These are phyloP conservation scores for Coemansia sp. DNA, from an alignment of 192 early-diverging fungal species.

Conservation along the genomic window DNA sequence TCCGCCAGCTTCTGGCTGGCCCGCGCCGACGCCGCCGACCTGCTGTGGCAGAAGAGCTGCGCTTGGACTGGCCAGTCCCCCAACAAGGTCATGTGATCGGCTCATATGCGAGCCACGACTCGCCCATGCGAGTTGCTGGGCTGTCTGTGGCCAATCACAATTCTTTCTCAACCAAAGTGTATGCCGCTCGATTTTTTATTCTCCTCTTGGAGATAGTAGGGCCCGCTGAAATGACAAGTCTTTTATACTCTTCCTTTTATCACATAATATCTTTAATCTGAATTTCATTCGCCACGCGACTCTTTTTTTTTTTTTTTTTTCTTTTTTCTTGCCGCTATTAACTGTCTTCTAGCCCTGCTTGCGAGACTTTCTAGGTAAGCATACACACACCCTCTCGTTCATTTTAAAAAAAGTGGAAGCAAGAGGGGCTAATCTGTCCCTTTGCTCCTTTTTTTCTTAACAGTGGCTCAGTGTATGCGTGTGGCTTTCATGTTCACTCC, in stretches of 20 bases:
- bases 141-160: not conserved
- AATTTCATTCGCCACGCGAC: not conserved
- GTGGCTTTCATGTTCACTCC: not conserved
- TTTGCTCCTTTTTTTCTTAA: not conserved
- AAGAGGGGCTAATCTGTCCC: not conserved
- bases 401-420: not conserved
- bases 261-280: not conserved
- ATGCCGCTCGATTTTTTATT: constrained; percentile 27
- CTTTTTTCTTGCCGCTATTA: not conserved
- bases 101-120: not conserved
- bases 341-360: not conserved
- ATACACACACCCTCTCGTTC: not conserved
- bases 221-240: not conserved
- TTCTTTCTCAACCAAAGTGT: constrained; percentile 11
- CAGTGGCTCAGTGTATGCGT: not conserved
- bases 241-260: constrained; percentile 14
- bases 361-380: not conserved
- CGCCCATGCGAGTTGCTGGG: not conserved
- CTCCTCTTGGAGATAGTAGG: not conserved
- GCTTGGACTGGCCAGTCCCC: constrained; percentile 51
- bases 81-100: constrained; percentile 12
- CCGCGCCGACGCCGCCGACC: constrained; percentile 21
- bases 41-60: constrained; percentile 51
- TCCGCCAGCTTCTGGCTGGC: constrained; percentile 40
- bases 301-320: constrained; percentile 8